A percentile compares a stretch with the other conserved stretches of the same genome.
phyloP scores from a whole-genome alignment of 495 filamentous ascomycete genomes.

The Daldinia grandis region DNA sequence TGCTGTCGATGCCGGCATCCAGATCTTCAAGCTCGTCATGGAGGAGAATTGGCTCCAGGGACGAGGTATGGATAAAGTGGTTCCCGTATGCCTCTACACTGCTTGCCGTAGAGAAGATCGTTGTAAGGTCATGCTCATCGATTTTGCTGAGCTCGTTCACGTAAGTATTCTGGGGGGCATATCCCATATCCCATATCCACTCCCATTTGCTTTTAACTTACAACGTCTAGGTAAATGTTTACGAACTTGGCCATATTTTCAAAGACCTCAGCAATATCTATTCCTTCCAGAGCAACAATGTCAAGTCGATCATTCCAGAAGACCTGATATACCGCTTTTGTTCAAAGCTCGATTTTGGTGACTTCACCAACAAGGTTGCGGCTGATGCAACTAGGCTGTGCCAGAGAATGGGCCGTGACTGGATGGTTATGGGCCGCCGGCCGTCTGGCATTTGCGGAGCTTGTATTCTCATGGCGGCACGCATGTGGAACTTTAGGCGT shows the following conservation, averaged over 20 bases:
- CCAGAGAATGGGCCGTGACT: constrained; percentile 91
- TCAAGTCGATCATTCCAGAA: constrained; percentile 75
- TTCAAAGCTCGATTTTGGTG: constrained; percentile 85
- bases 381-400: constrained; percentile 85
- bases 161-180: constrained; percentile 53
- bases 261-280: constrained; percentile 77
- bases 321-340: constrained; percentile 90
- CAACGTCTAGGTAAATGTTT: constrained; percentile 77
- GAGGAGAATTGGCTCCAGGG: constrained; percentile 86
- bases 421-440: constrained; percentile 92
- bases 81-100: constrained; percentile 86
- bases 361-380: constrained; percentile 78
- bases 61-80: constrained; percentile 82
- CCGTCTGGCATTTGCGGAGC: constrained; percentile 96
- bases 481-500: constrained; percentile 96
- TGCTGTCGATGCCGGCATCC: constrained; percentile 68
- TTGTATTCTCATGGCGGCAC: constrained; percentile 89
- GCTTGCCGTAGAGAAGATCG: constrained; percentile 74
- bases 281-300: constrained; percentile 59
- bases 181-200: neutral
- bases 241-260: constrained; percentile 83
- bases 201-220: constrained; percentile 36
- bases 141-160: constrained; percentile 84
- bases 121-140: constrained; percentile 84
- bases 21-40: constrained; percentile 80